These are phyloP conservation scores for Sphaerulina vaccinii DNA, from an alignment of 2,329 filamentous ascomycete species.

Conservation along the genomic window DNA sequence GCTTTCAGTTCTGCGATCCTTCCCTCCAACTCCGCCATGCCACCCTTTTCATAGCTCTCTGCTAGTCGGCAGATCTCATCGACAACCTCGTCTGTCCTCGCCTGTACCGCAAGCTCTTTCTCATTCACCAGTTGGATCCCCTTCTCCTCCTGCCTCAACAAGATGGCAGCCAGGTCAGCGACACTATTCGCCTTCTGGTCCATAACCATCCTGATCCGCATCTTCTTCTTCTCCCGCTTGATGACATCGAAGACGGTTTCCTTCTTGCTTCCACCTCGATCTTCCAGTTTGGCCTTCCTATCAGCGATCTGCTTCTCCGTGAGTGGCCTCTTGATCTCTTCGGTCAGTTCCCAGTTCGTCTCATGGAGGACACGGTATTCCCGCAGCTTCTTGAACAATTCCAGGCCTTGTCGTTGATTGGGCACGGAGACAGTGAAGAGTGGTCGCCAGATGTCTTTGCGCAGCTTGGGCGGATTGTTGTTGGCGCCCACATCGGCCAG, in stretches of 20 bases:
- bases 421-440: conserved; percentile 60
- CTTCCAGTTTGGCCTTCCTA: conserved; percentile 41
- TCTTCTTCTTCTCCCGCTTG: conserved; percentile 43
- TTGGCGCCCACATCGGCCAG: conserved; percentile 64
- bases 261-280: conserved; percentile 34
- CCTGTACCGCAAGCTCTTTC: conserved; percentile 11
- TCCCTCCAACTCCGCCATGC: conserved; percentile 22
- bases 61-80: conserved; percentile 26
- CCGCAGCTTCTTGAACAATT: conserved; percentile 58
- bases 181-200: conserved; percentile 64
- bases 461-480: conserved; percentile 56
- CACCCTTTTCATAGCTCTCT: conserved; percentile 15
- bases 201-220: conserved; percentile 58
- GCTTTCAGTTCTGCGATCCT: conserved; percentile 17
- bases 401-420: conserved; percentile 48
- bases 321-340: conserved; percentile 37
- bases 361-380: conserved; percentile 62
- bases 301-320: conserved; percentile 43
- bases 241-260: conserved; percentile 35
- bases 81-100: conserved; percentile 20
- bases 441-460: conserved; percentile 63
- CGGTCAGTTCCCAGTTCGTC: conserved; percentile 46
- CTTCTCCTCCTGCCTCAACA: conserved; percentile 49
- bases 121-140: conserved; percentile 31
- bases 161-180: conserved; percentile 59